Percentiles rank a stretch among this genome's conserved stretches.
Evolutionary conservation across 202 grass and related monocot genomes (phyloP).

Genomic region (Brachypodium distachyon): DNA sequence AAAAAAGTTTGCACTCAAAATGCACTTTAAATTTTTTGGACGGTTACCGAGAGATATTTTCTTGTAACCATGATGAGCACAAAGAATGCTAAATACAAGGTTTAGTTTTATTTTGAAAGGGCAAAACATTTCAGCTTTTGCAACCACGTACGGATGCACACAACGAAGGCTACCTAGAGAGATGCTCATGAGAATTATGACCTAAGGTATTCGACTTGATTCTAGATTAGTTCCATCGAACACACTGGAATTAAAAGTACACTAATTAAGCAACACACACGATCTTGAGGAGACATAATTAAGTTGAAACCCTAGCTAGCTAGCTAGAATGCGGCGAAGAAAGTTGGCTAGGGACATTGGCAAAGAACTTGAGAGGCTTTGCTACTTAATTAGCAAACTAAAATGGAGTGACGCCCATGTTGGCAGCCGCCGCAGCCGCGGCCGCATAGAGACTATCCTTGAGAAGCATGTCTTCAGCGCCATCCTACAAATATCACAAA

Average conservation of each 20-base stretch:
- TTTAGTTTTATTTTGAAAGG: no score
- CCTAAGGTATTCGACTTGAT: conserved; percentile 3
- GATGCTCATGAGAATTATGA: not conserved
- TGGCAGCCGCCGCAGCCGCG: conserved; percentile 36
- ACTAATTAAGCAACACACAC: conserved; percentile 23
- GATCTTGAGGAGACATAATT: conserved; percentile 24
- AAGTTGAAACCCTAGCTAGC: conserved; percentile 32
- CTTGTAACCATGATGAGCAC: no score
- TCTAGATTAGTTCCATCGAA: conserved; percentile 33
- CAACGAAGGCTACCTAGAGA: not conserved
- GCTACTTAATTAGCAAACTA: conserved; percentile 6
- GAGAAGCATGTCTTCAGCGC: conserved; percentile 56
- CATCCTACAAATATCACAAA: conserved; percentile 36
- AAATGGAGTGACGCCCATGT: conserved; percentile 83
- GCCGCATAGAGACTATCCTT: conserved; percentile 89
- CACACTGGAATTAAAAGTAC: not conserved
- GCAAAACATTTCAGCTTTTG: no score
- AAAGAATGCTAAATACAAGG: no score
- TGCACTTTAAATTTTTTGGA: no score
- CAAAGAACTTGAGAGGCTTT: not conserved
- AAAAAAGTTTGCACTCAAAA: no score
- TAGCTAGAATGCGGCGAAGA: not conserved
- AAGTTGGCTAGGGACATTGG: not conserved
- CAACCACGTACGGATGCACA: no score
- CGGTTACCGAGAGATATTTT: no score